Percentiles rank a stretch among this genome's conserved stretches.
Conservation (phyloP, 106 monocot species). For the Dioscorea zingiberensis region DNA sequence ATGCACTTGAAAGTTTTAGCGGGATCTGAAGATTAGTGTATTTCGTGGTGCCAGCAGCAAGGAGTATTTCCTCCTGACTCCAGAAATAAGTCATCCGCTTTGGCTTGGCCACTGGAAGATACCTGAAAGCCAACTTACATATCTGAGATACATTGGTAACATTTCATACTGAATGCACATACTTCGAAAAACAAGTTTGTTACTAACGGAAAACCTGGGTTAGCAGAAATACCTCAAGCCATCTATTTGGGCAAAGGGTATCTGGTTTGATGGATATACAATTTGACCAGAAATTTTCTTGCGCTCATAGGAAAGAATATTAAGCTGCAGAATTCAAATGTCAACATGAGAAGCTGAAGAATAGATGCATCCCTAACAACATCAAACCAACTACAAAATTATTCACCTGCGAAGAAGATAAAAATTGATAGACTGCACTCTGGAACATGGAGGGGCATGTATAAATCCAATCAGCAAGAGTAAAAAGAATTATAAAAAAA, state of each 20-base stretch:
- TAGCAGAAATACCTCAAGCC: constrained; percentile 6
- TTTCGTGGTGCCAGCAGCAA: constrained; percentile 45
- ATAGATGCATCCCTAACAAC: neutral
- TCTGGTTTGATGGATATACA: constrained; percentile 10
- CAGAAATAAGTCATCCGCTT: constrained; percentile 27
- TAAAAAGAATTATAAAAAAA: neutral
- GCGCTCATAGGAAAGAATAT: constrained; percentile 45
- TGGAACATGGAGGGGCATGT: constrained; percentile 10
- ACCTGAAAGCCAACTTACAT: constrained; percentile 13
- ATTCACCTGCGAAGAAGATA: constrained; percentile 44
- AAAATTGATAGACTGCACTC: constrained; percentile 59
- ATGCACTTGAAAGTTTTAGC: constrained; percentile 54
- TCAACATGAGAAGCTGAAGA: neutral
- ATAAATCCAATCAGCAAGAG: constrained; percentile 10
- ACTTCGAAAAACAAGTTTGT: neutral
- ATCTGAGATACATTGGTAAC: too few species aligned
- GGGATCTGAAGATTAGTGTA: constrained; percentile 37
- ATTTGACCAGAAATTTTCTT: constrained; percentile 49
- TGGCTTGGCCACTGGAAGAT: constrained; percentile 2
- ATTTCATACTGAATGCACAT: neutral
- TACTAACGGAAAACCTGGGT: neutral
- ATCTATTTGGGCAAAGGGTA: neutral
- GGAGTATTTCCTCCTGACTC: constrained; percentile 56
- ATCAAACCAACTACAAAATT: neutral
- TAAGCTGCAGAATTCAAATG: constrained; percentile 32